A percentile compares a stretch with the other conserved stretches of the same genome.
phyloP scores from a whole-genome alignment of 2,329 filamentous ascomycete species.

The Daldinia sp. region DNA sequence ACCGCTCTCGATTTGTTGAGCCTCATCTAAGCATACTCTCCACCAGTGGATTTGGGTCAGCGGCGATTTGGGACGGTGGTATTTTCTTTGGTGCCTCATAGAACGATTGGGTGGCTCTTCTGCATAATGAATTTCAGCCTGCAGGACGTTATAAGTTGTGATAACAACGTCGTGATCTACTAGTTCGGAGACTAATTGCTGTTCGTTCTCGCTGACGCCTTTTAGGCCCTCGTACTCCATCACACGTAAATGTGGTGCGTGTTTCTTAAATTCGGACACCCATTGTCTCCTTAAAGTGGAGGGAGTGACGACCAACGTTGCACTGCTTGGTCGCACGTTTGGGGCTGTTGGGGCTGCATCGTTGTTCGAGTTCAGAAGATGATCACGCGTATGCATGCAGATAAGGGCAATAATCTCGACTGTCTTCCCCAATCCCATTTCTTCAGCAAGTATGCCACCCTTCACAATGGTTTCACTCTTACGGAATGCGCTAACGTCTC shows the following conservation, averaged over 20 bases:
- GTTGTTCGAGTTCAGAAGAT: slow-evolving; percentile 49
- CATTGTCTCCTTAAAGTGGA: slow-evolving; percentile 70
- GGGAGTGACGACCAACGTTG: slow-evolving; percentile 73
- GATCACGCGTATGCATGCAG: slow-evolving; percentile 67
- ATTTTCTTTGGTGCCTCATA: slow-evolving; percentile 74
- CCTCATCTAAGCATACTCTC: slow-evolving; percentile 81
- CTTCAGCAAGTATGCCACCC: slow-evolving; percentile 79
- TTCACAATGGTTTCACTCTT: slow-evolving; percentile 57
- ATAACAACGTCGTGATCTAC: slow-evolving; percentile 69
- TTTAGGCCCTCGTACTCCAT: slow-evolving; percentile 68
- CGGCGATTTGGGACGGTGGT: slow-evolving; percentile 77
- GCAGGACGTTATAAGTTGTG: slow-evolving; percentile 77
- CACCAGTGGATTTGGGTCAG: slow-evolving; percentile 88
- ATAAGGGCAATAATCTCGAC: slow-evolving; percentile 80
- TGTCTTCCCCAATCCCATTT: slow-evolving; percentile 88
- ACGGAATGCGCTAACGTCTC: slow-evolving; percentile 60
- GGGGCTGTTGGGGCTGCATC: slow-evolving; percentile 56
- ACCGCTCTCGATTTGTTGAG: slow-evolving; percentile 94
- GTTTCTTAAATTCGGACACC: slow-evolving; percentile 68
- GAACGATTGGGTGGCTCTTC: slow-evolving; percentile 75
- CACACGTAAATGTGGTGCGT: slow-evolving; percentile 69
- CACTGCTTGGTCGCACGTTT: slow-evolving; percentile 61
- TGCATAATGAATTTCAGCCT: slow-evolving; percentile 83
- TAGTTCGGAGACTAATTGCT: slow-evolving; percentile 59
- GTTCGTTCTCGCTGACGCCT: slow-evolving; percentile 53